Conservation (phyloP, 2,329 filamentous ascomycete species). For the Helotiales sp. region DNA sequence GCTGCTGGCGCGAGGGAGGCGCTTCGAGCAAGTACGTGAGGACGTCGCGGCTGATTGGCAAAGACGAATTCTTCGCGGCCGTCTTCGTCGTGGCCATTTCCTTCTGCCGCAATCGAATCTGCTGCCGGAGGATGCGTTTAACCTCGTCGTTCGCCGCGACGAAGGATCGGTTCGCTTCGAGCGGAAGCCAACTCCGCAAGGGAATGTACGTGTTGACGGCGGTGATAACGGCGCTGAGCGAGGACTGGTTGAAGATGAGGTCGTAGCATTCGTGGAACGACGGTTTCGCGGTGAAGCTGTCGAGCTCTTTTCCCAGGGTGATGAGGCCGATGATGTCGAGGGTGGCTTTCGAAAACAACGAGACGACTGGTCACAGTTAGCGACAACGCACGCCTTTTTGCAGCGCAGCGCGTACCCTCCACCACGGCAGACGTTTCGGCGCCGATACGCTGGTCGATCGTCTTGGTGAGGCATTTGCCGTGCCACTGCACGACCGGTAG, state of each 20-base stretch:
- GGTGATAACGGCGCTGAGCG: constrained; percentile 21
- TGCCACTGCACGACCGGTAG: constrained; percentile 1
- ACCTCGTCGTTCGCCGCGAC: constrained; percentile 37
- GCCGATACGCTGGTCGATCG: no score
- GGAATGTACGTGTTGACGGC: constrained; percentile 29
- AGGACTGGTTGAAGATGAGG: constrained; percentile 25
- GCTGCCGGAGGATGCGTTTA: constrained; percentile 36
- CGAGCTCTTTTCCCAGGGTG: constrained; percentile 4
- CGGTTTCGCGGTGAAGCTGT: background rate
- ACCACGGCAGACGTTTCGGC: no score
- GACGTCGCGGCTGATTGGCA: background rate
- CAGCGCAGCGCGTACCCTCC: no score
- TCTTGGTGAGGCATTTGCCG: background rate
- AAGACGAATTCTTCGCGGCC: background rate
- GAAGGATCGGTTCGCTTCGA: constrained; percentile 42
- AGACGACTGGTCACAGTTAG: constrained; percentile 34
- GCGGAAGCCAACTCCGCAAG: constrained; percentile 38
- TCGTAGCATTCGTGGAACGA: constrained; percentile 27
- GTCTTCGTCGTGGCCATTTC: constrained; percentile 24
- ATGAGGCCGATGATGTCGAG: constrained; percentile 41
- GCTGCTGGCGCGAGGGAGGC: background rate
- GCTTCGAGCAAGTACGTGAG: constrained; percentile 2
- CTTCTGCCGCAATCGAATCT: constrained; percentile 32
- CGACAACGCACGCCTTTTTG: background rate
- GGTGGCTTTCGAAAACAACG: constrained; percentile 4